A percentile compares a stretch with the other conserved stretches of the same genome.
These are phyloP conservation scores for Terfezia claveryi DNA, from an alignment of 495 filamentous ascomycete genomes.

Conservation along the genomic window DNA sequence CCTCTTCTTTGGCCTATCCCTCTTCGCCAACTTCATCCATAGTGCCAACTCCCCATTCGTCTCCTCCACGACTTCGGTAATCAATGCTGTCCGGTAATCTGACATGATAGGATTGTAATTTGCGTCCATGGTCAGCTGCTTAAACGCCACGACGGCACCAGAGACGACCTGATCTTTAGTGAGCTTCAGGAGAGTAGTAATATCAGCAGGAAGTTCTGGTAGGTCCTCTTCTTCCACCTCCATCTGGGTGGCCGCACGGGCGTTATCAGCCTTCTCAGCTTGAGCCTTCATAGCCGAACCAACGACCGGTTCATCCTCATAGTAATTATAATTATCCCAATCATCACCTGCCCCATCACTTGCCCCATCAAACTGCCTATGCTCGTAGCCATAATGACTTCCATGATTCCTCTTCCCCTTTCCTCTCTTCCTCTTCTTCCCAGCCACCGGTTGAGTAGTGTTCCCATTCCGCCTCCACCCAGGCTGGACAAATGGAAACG, in stretches of 20 bases:
- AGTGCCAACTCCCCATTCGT: constrained; percentile 27
- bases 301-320: constrained; percentile 16
- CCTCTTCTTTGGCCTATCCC: constrained; percentile 37
- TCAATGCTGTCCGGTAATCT: constrained; percentile 37
- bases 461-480: constrained; percentile 23
- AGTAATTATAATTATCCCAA: constrained; percentile 18
- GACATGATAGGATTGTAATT: constrained; percentile 59
- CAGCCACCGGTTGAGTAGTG: constrained; percentile 17
- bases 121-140: constrained; percentile 48
- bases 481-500: constrained; percentile 52
- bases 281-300: constrained; percentile 10
- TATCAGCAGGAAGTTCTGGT: constrained; percentile 42
- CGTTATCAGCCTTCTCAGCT: constrained; percentile 29
- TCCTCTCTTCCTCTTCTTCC: constrained; percentile 32
- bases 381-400: constrained; percentile 29
- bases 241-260: constrained; percentile 23
- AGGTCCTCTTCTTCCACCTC: constrained; percentile 30
- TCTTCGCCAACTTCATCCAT: constrained; percentile 41
- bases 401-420: constrained; percentile 18
- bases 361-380: constrained; percentile 4
- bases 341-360: constrained; percentile 22
- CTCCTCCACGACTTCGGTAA: constrained; percentile 29
- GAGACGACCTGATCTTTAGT: constrained; percentile 28
- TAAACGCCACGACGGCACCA: constrained; percentile 62
- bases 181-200: constrained; percentile 32